A percentile compares a stretch with the other conserved stretches of the same genome.
Evolutionary conservation across 225 moss, liverwort and hornwort genomes (phyloP).

Genomic region (Climacium dendroides): DNA sequence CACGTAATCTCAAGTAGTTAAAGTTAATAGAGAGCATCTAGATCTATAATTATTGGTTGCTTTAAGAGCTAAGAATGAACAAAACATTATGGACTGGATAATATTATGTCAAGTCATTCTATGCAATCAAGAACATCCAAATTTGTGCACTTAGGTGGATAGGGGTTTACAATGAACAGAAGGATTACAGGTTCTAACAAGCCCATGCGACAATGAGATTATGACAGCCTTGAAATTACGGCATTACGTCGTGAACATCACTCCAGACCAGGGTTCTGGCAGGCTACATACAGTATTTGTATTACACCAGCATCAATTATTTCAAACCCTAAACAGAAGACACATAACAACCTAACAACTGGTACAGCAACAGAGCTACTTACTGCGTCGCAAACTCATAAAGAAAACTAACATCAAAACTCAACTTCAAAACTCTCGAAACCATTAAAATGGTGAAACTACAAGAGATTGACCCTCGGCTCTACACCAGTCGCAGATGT

Average conservation of each 20-base stretch:
- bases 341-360: not conserved
- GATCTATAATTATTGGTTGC: not conserved
- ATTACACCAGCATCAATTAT: not conserved
- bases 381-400: not conserved
- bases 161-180: not conserved
- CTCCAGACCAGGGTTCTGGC: too few relatives aligned
- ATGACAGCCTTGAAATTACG: not conserved
- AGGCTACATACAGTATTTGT: not conserved
- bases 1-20: not conserved
- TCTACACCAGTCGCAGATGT: not conserved
- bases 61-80: not conserved
- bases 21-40: not conserved
- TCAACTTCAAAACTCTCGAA: not conserved
- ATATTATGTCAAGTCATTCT: not conserved
- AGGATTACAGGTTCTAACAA: not conserved
- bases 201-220: not conserved
- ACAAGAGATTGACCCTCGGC: not conserved
- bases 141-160: too few relatives aligned
- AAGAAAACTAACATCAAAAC: not conserved
- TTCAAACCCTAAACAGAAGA: not conserved
- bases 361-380: not conserved
- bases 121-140: too few relatives aligned
- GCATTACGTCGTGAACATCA: not conserved
- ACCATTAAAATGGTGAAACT: not conserved
- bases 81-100: too few relatives aligned